Evolutionary conservation across 352 stramenopile species (phyloP).

Genomic region (Phytophthora niederhauseri): DNA sequence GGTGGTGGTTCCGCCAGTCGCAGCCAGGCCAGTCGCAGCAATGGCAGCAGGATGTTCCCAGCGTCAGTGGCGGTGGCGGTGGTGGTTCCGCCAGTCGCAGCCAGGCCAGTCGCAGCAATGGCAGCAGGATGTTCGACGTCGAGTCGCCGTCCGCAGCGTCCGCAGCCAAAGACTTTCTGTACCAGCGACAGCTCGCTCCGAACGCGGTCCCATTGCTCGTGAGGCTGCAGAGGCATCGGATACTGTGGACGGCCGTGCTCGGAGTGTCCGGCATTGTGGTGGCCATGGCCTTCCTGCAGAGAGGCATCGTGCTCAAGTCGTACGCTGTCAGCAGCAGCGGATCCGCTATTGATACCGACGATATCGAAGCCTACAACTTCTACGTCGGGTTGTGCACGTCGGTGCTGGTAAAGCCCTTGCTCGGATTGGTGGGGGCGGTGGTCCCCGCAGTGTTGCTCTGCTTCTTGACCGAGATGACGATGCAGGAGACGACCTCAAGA

Average conservation of each 20-base stretch:
- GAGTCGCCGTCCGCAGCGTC: slow-evolving; percentile 32
- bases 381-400: slow-evolving; percentile 46
- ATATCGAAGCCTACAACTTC: slow-evolving; percentile 43
- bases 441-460: slow-evolving; percentile 60
- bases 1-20: slow-evolving; percentile 17
- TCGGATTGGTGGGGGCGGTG: slow-evolving; percentile 50
- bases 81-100: slow-evolving; percentile 24
- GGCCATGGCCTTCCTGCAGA: slow-evolving; percentile 39
- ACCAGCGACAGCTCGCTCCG: slow-evolving; percentile 34
- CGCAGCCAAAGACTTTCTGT: slow-evolving; percentile 41
- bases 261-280: slow-evolving; percentile 26
- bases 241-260: slow-evolving; percentile 37
- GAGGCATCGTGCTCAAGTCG: slow-evolving; percentile 45
- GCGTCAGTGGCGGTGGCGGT: too few species aligned
- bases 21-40: slow-evolving; percentile 23
- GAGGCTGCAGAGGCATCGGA: slow-evolving; percentile 43
- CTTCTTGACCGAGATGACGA: slow-evolving; percentile 56
- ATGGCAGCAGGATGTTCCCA: slow-evolving; percentile 43
- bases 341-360: not conserved
- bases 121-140: slow-evolving; percentile 42
- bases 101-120: slow-evolving; percentile 28
- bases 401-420: slow-evolving; percentile 51
- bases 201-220: slow-evolving; percentile 54
- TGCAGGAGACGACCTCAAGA: slow-evolving; percentile 47
- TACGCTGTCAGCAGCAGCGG: slow-evolving; percentile 25